phyloP scores from a whole-genome alignment of 371 early-diverging fungal genomes.

The Mucor mucedo region DNA sequence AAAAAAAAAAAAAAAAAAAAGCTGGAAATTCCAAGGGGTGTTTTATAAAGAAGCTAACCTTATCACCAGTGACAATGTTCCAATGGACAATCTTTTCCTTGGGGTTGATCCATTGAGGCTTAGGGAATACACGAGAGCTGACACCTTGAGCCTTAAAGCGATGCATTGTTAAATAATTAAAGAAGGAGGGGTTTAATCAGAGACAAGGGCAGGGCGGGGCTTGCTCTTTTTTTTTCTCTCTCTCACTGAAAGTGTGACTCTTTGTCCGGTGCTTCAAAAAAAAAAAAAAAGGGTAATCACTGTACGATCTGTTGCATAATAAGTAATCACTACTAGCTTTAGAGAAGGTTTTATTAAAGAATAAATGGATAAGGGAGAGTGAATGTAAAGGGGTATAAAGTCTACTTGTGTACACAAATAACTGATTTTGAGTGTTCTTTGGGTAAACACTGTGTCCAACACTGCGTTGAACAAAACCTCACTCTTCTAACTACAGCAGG shows the following conservation, averaged over 20 bases:
- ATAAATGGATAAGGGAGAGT: neutral
- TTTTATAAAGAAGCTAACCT: conserved; percentile 25
- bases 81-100: conserved; percentile 49
- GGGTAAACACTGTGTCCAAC: conserved; percentile 48
- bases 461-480: conserved; percentile 58
- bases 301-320: too few species aligned
- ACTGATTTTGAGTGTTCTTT: conserved; percentile 32
- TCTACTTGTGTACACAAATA: conserved; percentile 26
- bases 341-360: neutral
- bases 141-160: conserved; percentile 37
- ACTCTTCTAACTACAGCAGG: conserved; percentile 66
- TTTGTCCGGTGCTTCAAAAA: too few species aligned
- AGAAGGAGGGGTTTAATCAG: neutral
- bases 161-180: conserved; percentile 27
- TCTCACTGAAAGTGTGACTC: too few species aligned
- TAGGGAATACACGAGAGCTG: conserved; percentile 41
- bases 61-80: conserved; percentile 57
- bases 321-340: too few species aligned
- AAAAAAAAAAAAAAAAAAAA: neutral
- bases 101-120: conserved; percentile 47
- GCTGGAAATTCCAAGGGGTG: too few species aligned
- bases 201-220: conserved; percentile 22
- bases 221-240: too few species aligned
- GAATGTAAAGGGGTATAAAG: neutral
- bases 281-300: too few species aligned